Conservation (phyloP, 2,329 filamentous ascomycete species). For the Fulvia fulva region DNA sequence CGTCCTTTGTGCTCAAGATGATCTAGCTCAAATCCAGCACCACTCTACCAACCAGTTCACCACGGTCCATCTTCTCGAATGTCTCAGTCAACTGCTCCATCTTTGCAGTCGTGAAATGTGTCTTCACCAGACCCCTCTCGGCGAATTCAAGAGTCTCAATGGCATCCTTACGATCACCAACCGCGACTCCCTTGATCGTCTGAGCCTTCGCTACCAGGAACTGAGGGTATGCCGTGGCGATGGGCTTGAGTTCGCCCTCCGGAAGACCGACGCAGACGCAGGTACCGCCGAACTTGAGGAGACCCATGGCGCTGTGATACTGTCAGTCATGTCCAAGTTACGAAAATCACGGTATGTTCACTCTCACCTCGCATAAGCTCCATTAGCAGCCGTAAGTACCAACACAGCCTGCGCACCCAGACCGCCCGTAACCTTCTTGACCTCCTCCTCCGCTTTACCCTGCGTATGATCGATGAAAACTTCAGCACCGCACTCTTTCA, state of each 20-base stretch:
- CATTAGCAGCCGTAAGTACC: conserved; percentile 49
- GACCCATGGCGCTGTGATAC: conserved; percentile 29
- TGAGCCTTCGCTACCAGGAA: conserved; percentile 41
- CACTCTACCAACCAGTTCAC: conserved; percentile 45
- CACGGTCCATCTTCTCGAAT: conserved; percentile 47
- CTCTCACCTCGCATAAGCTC: conserved; percentile 39
- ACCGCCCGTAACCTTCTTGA: conserved; percentile 55
- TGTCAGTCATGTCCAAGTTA: not conserved
- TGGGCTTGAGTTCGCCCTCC: conserved; percentile 45
- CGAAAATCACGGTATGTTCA: not conserved
- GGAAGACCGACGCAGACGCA: conserved; percentile 47
- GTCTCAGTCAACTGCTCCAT: conserved; percentile 45
- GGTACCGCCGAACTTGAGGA: conserved; percentile 45
- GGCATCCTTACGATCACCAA: conserved; percentile 46
- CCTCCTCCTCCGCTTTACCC: conserved; percentile 51
- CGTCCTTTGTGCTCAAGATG: conserved; percentile 17
- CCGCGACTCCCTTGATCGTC: conserved; percentile 44
- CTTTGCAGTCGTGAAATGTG: conserved; percentile 44
- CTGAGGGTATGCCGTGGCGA: conserved; percentile 40
- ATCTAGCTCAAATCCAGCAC: conserved; percentile 49
- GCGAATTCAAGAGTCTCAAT: conserved; percentile 49
- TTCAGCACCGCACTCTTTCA: conserved; percentile 60
- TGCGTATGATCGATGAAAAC: conserved; percentile 62
- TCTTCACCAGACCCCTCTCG: conserved; percentile 44
- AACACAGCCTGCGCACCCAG: conserved; percentile 59